phyloP scores from a whole-genome alignment of 1,284 basidiomycete species.

The Pholiota adiposa region DNA sequence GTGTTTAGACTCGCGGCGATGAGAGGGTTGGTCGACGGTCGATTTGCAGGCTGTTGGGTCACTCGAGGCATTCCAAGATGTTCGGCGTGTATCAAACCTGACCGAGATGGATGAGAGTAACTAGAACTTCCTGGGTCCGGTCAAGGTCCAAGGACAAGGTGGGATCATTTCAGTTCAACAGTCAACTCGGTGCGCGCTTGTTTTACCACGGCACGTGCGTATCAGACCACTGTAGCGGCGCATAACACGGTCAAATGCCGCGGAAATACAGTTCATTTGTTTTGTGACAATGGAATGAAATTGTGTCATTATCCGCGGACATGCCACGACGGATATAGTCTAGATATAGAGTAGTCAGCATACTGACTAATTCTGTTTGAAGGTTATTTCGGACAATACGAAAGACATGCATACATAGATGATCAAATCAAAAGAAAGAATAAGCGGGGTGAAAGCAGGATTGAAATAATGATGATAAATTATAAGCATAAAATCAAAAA shows the following conservation, averaged over 20 bases:
- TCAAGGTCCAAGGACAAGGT: slow-evolving; percentile 20
- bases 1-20: slow-evolving; percentile 27
- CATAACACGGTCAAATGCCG: slow-evolving; percentile 1
- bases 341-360: too few relatives aligned
- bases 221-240: slow-evolving; percentile 9
- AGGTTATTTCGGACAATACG: too few relatives aligned
- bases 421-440: too few relatives aligned
- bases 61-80: slow-evolving; percentile 37
- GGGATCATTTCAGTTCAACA: slow-evolving; percentile 20
- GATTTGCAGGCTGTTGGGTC: slow-evolving; percentile 30
- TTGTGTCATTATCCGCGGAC: background rate
- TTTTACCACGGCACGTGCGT: slow-evolving; percentile 2
- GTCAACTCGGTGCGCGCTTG: slow-evolving; percentile 18
- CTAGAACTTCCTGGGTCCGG: slow-evolving; percentile 10
- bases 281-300: background rate
- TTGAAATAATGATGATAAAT: too few relatives aligned
- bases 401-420: too few relatives aligned
- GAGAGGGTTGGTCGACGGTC: slow-evolving; percentile 34
- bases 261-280: background rate
- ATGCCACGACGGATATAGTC: too few relatives aligned
- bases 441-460: too few relatives aligned
- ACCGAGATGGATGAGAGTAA: background rate
- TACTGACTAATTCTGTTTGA: too few relatives aligned
- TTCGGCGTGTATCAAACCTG: background rate
- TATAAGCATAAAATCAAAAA: too few relatives aligned